Percentiles rank a stretch among this genome's conserved stretches.
Conservation (phyloP, 257 asterid species). For the Capsicum chinense region DNA sequence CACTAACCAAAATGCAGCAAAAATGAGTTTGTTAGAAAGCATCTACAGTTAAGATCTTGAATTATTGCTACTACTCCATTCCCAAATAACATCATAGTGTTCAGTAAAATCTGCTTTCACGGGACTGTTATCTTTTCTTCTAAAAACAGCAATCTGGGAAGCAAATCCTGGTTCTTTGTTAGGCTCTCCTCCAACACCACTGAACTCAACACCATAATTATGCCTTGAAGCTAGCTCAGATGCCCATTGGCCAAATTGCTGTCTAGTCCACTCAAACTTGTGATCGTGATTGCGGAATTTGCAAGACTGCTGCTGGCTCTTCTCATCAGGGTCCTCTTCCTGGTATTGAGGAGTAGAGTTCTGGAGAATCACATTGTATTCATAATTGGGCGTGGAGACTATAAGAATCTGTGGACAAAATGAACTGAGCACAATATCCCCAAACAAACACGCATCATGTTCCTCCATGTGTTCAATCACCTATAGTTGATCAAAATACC, state of each 20-base stretch:
- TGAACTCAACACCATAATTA: conserved; percentile 65
- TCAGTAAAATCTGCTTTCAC: conserved; percentile 38
- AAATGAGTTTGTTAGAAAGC: conserved; percentile 23
- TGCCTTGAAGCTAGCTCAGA: conserved; percentile 62
- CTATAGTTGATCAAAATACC: conserved; percentile 43
- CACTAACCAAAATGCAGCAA: conserved; percentile 22
- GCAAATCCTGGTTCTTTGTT: conserved; percentile 90
- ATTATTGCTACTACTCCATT: conserved; percentile 52
- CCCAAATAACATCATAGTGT: conserved; percentile 60
- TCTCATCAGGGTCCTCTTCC: conserved; percentile 75
- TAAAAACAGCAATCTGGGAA: conserved; percentile 89
- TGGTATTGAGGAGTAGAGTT: conserved; percentile 56
- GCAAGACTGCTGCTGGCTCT: conserved; percentile 49
- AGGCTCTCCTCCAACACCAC: conserved; percentile 83
- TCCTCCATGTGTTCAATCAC: conserved; percentile 98
- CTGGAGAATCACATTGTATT: conserved; percentile 88
- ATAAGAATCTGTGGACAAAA: conserved; percentile 78
- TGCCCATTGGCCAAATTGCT: conserved; percentile 82
- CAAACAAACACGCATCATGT: conserved; percentile 76
- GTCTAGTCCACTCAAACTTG: conserved; percentile 95
- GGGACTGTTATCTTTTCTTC: conserved; percentile 44
- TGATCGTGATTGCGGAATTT: conserved; percentile 94
- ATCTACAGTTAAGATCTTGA: conserved; percentile 16
- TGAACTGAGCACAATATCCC: conserved; percentile 67
- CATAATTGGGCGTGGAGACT: conserved; percentile 92